phyloP scores from a whole-genome alignment of 2,329 filamentous ascomycete species.

The Metarhizium anisopliae region DNA sequence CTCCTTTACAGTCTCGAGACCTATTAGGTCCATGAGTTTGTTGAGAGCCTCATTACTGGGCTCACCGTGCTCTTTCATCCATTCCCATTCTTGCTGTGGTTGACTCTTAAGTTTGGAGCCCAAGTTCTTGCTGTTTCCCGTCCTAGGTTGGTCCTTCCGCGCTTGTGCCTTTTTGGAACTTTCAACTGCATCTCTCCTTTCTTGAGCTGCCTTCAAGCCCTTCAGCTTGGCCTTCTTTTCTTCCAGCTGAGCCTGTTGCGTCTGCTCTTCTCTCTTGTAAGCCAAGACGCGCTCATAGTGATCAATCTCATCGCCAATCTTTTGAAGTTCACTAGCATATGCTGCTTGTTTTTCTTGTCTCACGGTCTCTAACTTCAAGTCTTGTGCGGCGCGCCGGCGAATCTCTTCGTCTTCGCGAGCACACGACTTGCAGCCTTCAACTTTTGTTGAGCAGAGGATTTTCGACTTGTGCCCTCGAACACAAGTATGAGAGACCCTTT shows the following conservation, averaged over 20 bases:
- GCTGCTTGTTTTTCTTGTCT: conserved; percentile 33
- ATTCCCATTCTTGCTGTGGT: conserved; percentile 50
- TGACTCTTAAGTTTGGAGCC: conserved; percentile 4
- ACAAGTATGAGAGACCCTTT: conserved; percentile 37
- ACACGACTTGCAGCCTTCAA: conserved; percentile 40
- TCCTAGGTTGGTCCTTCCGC: not conserved
- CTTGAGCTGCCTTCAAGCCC: conserved; percentile 24
- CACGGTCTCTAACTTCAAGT: conserved; percentile 41
- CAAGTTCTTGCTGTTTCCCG: not conserved
- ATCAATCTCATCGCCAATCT: conserved; percentile 45
- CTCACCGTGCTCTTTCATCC: conserved; percentile 44
- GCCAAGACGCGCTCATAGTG: conserved; percentile 34
- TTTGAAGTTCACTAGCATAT: conserved; percentile 35
- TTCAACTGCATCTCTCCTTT: conserved; percentile 8
- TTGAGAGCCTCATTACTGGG: conserved; percentile 48
- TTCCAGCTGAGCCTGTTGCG: conserved; percentile 32
- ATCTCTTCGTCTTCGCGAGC: conserved; percentile 35
- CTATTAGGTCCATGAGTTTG: conserved; percentile 59
- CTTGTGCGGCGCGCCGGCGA: conserved; percentile 33
- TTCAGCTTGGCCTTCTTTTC: conserved; percentile 38
- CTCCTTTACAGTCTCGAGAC: conserved; percentile 59
- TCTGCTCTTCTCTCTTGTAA: conserved; percentile 33
- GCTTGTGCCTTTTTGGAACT: not conserved
- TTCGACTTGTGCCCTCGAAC: conserved; percentile 38
- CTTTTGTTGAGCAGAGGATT: conserved; percentile 34